Conservation (phyloP, 148 eudicot genomes). For the Fallopia convolvulus region DNA sequence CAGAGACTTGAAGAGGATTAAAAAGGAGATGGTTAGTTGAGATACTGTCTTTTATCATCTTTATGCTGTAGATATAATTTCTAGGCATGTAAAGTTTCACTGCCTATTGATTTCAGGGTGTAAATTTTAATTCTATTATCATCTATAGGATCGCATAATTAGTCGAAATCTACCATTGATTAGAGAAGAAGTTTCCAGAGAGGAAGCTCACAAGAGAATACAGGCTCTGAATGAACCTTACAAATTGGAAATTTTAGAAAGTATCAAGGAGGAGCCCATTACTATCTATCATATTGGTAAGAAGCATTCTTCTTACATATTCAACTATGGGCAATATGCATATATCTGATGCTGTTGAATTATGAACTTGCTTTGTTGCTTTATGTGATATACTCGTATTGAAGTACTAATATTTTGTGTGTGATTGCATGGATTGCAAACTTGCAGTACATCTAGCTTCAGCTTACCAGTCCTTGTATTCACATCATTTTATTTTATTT, state of each 20-base stretch:
- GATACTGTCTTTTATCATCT: constrained; percentile 13
- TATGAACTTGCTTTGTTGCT: not conserved
- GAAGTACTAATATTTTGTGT: not conserved
- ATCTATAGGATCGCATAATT: constrained; percentile 97
- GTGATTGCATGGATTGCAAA: not conserved
- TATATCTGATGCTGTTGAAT: not conserved
- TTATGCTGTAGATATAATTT: constrained; percentile 12
- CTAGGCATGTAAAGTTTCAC: constrained; percentile 35
- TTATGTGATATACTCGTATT: not conserved
- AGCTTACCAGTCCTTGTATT: not conserved
- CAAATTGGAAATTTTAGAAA: constrained; percentile 79
- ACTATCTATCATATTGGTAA: constrained; percentile 95
- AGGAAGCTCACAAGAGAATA: constrained; percentile 84
- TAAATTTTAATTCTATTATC: constrained; percentile 68
- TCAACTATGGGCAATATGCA: not conserved
- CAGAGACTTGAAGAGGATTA: constrained; percentile 82
- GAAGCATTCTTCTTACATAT: not conserved
- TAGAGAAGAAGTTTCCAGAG: constrained; percentile 94
- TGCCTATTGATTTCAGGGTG: constrained; percentile 49
- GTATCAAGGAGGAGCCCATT: constrained; percentile 88
- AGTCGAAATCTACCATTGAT: constrained; percentile 75
- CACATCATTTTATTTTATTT: not conserved
- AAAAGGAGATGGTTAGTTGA: constrained; percentile 95
- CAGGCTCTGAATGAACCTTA: constrained; percentile 79
- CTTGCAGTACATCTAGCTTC: not conserved